These are phyloP conservation scores for Exophiala sp. DNA, from an alignment of 2,329 filamentous ascomycete species.

Conservation along the genomic window DNA sequence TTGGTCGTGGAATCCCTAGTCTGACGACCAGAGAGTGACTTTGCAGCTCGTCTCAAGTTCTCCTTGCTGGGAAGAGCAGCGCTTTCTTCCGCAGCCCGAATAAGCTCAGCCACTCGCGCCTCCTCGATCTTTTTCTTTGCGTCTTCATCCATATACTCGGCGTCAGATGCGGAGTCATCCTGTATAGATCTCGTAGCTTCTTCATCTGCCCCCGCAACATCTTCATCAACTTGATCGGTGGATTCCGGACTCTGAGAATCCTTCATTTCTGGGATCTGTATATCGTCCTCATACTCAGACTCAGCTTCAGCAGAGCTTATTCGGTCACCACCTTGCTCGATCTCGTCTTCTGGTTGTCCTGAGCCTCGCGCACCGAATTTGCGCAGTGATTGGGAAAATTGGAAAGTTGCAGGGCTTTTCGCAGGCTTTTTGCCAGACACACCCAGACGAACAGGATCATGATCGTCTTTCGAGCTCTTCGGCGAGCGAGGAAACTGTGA, in stretches of 20 bases:
- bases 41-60: constrained; percentile 40
- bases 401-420: constrained; percentile 1
- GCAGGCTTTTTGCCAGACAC: neutral
- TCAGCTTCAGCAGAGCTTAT: constrained; percentile 2
- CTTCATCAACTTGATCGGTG: neutral
- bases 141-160: constrained; percentile 52
- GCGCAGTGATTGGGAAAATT: constrained; percentile 24
- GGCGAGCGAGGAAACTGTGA: constrained; percentile 43
- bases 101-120: constrained; percentile 43
- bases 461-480: neutral
- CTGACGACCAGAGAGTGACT: constrained; percentile 39
- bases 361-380: constrained; percentile 17
- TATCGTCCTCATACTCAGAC: constrained; percentile 6
- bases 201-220: constrained; percentile 31
- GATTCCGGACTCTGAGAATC: neutral
- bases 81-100: constrained; percentile 45
- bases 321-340: constrained; percentile 31
- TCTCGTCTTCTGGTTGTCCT: constrained; percentile 32
- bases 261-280: neutral
- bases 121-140: constrained; percentile 52
- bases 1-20: constrained; percentile 43
- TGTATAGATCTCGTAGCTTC: neutral
- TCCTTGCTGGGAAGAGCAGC: constrained; percentile 43
- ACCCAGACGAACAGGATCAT: neutral
- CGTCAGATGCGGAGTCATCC: constrained; percentile 26